Base-by-base conservation (phyloP, 306 rosid genomes). In the Prunus mongolica region DNA sequence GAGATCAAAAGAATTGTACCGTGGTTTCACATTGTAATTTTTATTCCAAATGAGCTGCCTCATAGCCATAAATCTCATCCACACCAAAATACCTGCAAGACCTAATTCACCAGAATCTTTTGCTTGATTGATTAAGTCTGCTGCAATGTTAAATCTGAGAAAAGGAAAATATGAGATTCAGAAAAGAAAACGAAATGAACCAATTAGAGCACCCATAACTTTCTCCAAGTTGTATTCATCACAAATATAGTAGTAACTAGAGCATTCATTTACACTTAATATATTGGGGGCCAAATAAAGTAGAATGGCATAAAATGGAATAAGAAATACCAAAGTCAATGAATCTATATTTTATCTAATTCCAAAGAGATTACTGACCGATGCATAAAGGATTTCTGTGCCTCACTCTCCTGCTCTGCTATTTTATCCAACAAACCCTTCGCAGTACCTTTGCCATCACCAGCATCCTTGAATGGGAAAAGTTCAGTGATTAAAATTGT, bases 21-120 rank as follows among this genome's bases (percentile, higher is more conserved):
- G 97, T 87, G 99, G 99, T 83, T 95, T 95, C 85, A 95, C 99
- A 41, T 95, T 95, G 87, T 95, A 95, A 81, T 95, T 92, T 90
- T 95, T 95, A 90, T 95, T 95, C 99, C 99, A 95, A 84, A 84
- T 82, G 77, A 92, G 97, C 90, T 95, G 99, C 86, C 99, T 89
- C 6, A 92, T 91, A 61, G 99, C 97, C 99, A 95, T 95, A 84
- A 92, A 95, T 82, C 99, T 89, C 97, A 92, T 90, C 99, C 99
- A 95, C 75, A 95, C 99, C 86, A 95, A 84, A 67, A 95, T 87
- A 45, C 90, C 97, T 0, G 93, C 96, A 70, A 95, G 84, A 73
- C 97, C 99, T 82, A 87, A 76, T 74, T 84, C 86, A 6, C 97
- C 97, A 78, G 90, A 86, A 50, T 85, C 88, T 84, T 86, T 95